phyloP scores from a whole-genome alignment of 2,329 filamentous ascomycete genomes.

The Colletotrichum incanum region DNA sequence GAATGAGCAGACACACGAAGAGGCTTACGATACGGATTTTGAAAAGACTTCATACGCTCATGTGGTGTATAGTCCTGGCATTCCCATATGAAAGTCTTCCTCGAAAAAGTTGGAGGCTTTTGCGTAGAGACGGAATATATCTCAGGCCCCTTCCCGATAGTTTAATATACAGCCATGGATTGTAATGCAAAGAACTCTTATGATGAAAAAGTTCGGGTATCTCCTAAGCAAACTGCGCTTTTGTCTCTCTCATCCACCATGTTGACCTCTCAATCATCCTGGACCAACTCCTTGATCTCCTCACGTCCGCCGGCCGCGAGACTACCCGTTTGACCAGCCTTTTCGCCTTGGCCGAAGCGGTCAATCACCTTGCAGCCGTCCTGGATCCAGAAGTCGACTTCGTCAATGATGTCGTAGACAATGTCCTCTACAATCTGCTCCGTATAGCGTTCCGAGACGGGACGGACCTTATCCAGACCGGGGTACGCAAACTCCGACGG shows the following conservation, averaged over 20 bases:
- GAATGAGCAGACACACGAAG: not conserved
- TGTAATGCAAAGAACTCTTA: constrained; percentile 16
- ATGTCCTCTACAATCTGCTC: constrained; percentile 97
- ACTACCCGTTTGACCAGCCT: constrained; percentile 60
- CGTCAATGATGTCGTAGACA: constrained; percentile 93
- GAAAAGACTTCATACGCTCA: constrained; percentile 9
- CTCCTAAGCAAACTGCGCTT: constrained; percentile 30
- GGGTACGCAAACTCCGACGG: constrained; percentile 5
- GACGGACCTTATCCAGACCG: constrained; percentile 60
- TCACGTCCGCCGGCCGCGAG: constrained; percentile 60
- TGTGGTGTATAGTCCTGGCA: not conserved
- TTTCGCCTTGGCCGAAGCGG: constrained; percentile 55
- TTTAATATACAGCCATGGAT: constrained; percentile 29
- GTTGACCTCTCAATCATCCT: constrained; percentile 66
- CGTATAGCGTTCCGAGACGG: constrained; percentile 84
- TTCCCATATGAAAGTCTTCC: not conserved
- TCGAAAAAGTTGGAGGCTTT: not conserved
- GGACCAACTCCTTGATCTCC: constrained; percentile 77
- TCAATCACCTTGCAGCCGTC: constrained; percentile 71
- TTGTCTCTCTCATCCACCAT: not conserved
- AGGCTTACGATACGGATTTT: not conserved
- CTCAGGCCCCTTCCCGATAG: not conserved
- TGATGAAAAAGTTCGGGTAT: constrained; percentile 32
- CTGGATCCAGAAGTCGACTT: constrained; percentile 90
- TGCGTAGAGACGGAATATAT: not conserved